Evolutionary conservation across 768 basidiomycete species (phyloP).

Genomic region (Epithele typhae): DNA sequence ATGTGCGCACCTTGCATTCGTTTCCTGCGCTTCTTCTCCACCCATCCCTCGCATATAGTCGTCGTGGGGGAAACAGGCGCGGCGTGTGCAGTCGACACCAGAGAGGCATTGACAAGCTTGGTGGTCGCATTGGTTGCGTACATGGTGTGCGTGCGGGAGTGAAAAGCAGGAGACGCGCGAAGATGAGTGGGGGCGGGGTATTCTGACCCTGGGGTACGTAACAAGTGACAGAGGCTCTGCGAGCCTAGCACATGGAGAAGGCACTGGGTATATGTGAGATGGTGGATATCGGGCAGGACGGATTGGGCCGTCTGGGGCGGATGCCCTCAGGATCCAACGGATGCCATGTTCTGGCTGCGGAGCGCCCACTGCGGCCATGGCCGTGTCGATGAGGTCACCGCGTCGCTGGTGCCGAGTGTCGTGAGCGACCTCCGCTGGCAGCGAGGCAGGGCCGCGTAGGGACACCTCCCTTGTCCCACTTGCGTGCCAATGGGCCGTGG

Average conservation of each 20-base stretch:
- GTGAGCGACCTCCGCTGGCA: too few relatives aligned
- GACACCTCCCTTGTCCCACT: too few relatives aligned
- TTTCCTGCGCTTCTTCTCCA: constrained; percentile 83
- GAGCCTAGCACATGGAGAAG: constrained; percentile 7
- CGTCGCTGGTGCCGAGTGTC: too few relatives aligned
- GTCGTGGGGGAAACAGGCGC: constrained; percentile 8
- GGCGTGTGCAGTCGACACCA: constrained; percentile 7
- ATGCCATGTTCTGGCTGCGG: neutral
- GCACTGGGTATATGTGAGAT: neutral
- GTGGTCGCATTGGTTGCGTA: neutral
- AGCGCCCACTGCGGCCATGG: neutral
- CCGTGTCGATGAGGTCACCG: constrained; percentile 1
- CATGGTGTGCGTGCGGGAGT: constrained; percentile 1
- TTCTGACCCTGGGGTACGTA: neutral
- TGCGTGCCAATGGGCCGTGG: too few relatives aligned
- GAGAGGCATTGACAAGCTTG: constrained; percentile 12
- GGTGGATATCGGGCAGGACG: neutral
- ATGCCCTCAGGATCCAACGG: neutral
- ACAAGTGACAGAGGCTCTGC: neutral
- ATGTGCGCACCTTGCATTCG: constrained; percentile 70
- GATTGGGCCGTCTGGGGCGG: neutral
- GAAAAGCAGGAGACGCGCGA: neutral
- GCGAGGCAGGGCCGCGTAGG: too few relatives aligned
- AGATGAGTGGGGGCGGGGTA: neutral
- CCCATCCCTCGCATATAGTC: constrained; percentile 63